phyloP scores from a whole-genome alignment of 164 flowering plant species.

The Hamamelis virginiana region DNA sequence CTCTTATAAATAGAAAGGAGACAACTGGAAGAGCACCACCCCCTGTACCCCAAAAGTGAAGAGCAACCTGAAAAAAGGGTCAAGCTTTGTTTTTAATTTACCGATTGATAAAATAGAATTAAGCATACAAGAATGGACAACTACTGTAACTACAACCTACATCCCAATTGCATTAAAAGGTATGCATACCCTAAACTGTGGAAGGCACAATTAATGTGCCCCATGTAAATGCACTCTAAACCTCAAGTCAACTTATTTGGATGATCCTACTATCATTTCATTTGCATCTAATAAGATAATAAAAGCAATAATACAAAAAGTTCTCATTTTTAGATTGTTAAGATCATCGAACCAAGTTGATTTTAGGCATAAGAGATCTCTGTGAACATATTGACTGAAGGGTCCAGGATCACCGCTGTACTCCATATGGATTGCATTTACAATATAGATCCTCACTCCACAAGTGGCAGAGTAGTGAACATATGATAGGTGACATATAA shows the following conservation, averaged over 20 bases:
- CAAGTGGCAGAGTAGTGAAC: too few relatives aligned
- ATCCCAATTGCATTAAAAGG: not conserved
- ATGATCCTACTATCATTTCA: too few relatives aligned
- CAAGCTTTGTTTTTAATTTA: not conserved
- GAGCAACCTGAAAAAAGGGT: conserved; percentile 53
- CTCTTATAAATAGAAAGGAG: conserved; percentile 81
- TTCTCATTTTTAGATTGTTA: too few relatives aligned
- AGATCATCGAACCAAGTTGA: not conserved
- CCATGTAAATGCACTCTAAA: not conserved
- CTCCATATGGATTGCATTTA: too few relatives aligned
- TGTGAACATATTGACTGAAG: not conserved
- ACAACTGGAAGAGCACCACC: conserved; percentile 85
- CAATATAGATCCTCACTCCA: too few relatives aligned
- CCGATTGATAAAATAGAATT: not conserved
- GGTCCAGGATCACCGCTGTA: not conserved
- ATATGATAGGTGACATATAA: too few relatives aligned
- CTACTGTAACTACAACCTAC: not conserved
- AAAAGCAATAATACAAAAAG: too few relatives aligned
- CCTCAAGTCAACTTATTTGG: not conserved
- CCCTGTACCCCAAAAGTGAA: conserved; percentile 97
- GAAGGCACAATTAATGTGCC: not conserved
- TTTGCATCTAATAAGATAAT: not conserved
- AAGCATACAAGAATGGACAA: not conserved
- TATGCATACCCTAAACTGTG: not conserved
- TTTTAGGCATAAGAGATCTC: not conserved